Conservation (phyloP, 2,329 filamentous ascomycete species). For the Claviceps sp. region DNA sequence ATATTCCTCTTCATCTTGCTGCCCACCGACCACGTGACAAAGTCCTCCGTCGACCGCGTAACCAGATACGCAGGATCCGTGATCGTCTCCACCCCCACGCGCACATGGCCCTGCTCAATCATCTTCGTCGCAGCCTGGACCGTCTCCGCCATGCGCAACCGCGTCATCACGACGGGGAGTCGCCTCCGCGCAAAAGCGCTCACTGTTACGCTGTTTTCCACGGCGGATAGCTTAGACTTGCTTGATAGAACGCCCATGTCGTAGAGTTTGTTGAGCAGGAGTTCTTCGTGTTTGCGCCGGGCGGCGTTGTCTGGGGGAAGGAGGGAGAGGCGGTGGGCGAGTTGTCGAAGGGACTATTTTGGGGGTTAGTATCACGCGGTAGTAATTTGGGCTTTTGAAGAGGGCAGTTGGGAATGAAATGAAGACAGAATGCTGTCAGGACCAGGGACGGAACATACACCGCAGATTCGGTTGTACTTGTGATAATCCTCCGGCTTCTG, state of each 20-base stretch:
- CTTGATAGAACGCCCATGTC: constrained; percentile 77
- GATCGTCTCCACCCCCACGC: constrained; percentile 80
- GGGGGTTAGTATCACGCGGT: not conserved
- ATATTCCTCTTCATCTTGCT: constrained; percentile 97
- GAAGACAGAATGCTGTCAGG: not conserved
- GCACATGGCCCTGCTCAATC: constrained; percentile 87
- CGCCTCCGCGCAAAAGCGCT: constrained; percentile 74
- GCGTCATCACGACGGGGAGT: constrained; percentile 81
- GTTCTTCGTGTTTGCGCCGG: constrained; percentile 71
- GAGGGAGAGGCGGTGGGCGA: constrained; percentile 76
- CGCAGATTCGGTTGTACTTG: constrained; percentile 52
- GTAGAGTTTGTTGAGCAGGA: constrained; percentile 82
- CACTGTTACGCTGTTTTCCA: constrained; percentile 83
- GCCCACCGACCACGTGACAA: constrained; percentile 89
- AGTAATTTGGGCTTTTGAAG: not conserved
- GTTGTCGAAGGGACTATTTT: constrained; percentile 61
- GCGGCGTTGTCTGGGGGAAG: constrained; percentile 68
- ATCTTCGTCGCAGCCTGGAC: constrained; percentile 74
- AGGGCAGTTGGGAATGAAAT: not conserved
- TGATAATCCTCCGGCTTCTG: constrained; percentile 80
- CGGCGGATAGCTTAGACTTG: constrained; percentile 64
- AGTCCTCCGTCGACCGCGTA: constrained; percentile 83
- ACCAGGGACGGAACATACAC: constrained; percentile 32
- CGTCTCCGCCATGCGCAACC: constrained; percentile 82
- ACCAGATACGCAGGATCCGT: constrained; percentile 85